Conservation (phyloP, 371 early-diverging fungal species). For the Batkoa obscura region DNA sequence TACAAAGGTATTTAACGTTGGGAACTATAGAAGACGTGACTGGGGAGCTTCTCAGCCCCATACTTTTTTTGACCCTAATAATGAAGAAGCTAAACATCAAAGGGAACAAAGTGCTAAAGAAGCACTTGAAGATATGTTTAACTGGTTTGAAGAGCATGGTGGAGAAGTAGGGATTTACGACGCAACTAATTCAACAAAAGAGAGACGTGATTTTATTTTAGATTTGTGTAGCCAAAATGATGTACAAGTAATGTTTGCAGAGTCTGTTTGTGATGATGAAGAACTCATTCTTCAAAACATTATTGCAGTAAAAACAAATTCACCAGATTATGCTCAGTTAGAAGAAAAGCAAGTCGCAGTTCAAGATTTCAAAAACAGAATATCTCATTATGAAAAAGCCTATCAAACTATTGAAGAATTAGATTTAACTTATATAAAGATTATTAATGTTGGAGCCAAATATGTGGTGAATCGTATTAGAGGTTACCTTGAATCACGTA, state of each 20-base stretch:
- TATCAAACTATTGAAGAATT: constrained; percentile 75
- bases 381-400: constrained; percentile 65
- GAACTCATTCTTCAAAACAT: constrained; percentile 70
- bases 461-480: constrained; percentile 74
- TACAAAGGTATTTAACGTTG: constrained; percentile 90
- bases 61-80: constrained; percentile 77
- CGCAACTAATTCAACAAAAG: constrained; percentile 84
- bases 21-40: constrained; percentile 77
- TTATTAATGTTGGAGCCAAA: constrained; percentile 83
- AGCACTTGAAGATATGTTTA: constrained; percentile 75
- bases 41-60: constrained; percentile 63
- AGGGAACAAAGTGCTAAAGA: constrained; percentile 63
- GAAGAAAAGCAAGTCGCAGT: constrained; percentile 43
- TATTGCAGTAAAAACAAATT: constrained; percentile 72
- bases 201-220: constrained; percentile 48
- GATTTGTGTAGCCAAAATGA: constrained; percentile 37
- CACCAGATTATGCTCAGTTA: constrained; percentile 75
- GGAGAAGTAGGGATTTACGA: constrained; percentile 85
- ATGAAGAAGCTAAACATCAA: constrained; percentile 42
- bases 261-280: constrained; percentile 79
- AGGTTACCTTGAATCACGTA: constrained; percentile 82
- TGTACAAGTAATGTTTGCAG: constrained; percentile 85
- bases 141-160: constrained; percentile 66
- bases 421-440: constrained; percentile 66
- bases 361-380: constrained; percentile 71